Evolutionary conservation across 2,329 filamentous ascomycete species (phyloP).

Genomic region (Ophiostoma fasciatum): DNA sequence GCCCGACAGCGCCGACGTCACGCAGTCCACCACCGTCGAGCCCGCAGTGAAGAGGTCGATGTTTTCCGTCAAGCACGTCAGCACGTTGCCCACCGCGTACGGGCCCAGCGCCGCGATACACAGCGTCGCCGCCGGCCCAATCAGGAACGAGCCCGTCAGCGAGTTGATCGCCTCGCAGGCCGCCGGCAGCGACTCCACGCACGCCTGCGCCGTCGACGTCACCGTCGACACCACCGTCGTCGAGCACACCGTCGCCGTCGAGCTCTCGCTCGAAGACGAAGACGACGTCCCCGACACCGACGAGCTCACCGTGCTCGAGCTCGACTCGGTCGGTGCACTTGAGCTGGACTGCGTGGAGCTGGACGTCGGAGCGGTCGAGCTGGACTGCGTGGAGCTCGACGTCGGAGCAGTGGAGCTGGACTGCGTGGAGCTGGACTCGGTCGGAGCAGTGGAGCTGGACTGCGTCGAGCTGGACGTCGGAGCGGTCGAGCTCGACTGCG

Average conservation of each 20-base stretch:
- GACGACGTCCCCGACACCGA: no score
- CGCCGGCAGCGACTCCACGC: slow-evolving; percentile 5
- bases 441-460: not conserved
- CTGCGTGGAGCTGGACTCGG: no score
- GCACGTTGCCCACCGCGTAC: not conserved
- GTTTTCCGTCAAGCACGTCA: not conserved
- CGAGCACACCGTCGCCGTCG: no score
- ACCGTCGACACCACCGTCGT: slow-evolving; percentile 2
- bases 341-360: not conserved
- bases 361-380: not conserved
- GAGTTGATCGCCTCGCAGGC: not conserved
- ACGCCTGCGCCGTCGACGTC: slow-evolving; percentile 1
- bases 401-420: not conserved
- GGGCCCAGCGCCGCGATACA: not conserved
- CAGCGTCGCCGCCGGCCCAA: not conserved
- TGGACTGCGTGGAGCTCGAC: not conserved
- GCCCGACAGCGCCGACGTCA: not conserved
- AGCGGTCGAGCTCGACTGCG: no score
- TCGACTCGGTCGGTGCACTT: no score
- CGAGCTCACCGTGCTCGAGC: not conserved
- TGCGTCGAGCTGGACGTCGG: not conserved
- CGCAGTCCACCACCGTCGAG: not conserved
- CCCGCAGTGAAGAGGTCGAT: not conserved
- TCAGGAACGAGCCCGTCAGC: not conserved
- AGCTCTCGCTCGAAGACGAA: no score